Base-by-base conservation (phyloP, 371 early-diverging fungal species). In the Capniomyces stellatus region DNA sequence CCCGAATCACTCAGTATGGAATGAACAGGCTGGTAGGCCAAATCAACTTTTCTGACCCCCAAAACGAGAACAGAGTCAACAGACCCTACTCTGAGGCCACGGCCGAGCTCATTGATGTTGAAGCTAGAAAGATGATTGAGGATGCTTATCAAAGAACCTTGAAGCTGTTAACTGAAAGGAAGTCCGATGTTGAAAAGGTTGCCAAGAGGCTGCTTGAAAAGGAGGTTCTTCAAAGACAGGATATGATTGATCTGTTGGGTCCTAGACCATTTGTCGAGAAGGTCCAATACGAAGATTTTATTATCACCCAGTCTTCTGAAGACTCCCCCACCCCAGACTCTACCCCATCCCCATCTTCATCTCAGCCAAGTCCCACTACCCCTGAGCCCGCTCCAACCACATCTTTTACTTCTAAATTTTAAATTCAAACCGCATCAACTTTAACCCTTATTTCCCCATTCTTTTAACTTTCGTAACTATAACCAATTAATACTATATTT, bases 61-160 rank as follows among this genome's bases (percentile, higher is more conserved):
- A 61, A 53, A 78, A 81, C 40, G 77, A 83, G 31, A 74, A 82
- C 48, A 66, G 73, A 53, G 85, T 87, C 77, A 85, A 85, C 59
- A 94, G 95, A 71, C 98, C 98, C 15, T 98, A 86, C 69, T 88
- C 89, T 30, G 98, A 98, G 66, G 78, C 82, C 56, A 98, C 98
- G 0, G 93, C 85, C 29, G 75, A 78, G 49, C 58, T 98, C 64
- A 98, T 98, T 54, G 98, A 98, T 67, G 77, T 79, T 54, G 95
- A 96, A 67, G 98, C 85, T 25, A 78, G 95, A 29, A 67, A 66
- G 27, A 66, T 95, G 66, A 81, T 98, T 25, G 69, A 69, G n/a
- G 59, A 64, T 12, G 92, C 95, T 1, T 92, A 91, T 70, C 64
- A 75, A 19, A 72, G 87, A 31, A 95, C 96, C 2, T 64, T 76